These are phyloP conservation scores for Lophium mytilinum DNA, from an alignment of 495 filamentous ascomycete genomes.

Conservation along the genomic window DNA sequence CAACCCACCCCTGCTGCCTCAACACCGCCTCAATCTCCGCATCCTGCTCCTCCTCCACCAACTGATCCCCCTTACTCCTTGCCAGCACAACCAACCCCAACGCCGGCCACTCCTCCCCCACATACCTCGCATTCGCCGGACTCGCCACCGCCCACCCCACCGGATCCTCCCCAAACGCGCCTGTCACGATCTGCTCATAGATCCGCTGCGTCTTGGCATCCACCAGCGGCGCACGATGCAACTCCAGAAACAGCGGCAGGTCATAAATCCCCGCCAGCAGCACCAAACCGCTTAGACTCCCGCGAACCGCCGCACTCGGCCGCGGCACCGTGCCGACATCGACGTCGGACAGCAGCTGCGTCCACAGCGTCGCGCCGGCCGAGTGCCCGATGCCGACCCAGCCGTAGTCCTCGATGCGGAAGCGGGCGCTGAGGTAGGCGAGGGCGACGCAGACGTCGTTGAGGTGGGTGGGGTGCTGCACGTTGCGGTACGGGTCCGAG, in stretches of 20 bases:
- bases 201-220: constrained; percentile 21
- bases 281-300: constrained; percentile 39
- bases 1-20: constrained; percentile 26
- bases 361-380: constrained; percentile 21
- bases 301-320: background rate
- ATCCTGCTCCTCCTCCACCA: constrained; percentile 50
- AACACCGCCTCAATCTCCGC: constrained; percentile 39
- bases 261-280: constrained; percentile 63
- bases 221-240: constrained; percentile 26
- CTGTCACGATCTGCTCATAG: constrained; percentile 52
- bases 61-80: constrained; percentile 51
- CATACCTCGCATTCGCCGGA: constrained; percentile 37
- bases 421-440: constrained; percentile 1
- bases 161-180: constrained; percentile 55
- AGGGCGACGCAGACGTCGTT: constrained; percentile 15
- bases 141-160: constrained; percentile 45
- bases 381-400: constrained; percentile 24
- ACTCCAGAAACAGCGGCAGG: constrained; percentile 45
- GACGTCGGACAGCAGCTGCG: constrained; percentile 12
- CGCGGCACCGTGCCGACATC: background rate
- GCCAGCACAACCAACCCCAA: constrained; percentile 48
- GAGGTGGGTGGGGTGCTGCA: constrained; percentile 19
- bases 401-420: constrained; percentile 1
- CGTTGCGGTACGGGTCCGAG: constrained; percentile 10
- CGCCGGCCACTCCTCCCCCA: constrained; percentile 36